These are phyloP conservation scores for Penicillium sp. DNA, from an alignment of 2,329 filamentous ascomycete genomes.

Conservation along the genomic window DNA sequence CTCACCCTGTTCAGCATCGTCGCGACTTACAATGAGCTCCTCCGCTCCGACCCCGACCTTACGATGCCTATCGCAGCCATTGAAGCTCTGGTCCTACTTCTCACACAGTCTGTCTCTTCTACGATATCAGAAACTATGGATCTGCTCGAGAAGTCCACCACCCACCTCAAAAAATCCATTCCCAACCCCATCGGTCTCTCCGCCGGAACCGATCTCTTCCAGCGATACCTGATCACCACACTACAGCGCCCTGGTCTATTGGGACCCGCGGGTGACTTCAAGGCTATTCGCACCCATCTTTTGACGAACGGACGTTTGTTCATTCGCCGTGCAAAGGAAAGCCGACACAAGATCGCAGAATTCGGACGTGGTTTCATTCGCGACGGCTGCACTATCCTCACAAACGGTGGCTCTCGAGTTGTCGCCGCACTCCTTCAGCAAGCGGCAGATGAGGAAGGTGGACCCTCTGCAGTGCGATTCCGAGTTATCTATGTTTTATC, in stretches of 20 bases:
- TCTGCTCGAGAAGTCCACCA: constrained; percentile 74
- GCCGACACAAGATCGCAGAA: constrained; percentile 77
- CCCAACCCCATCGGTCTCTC: constrained; percentile 89
- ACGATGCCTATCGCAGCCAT: constrained; percentile 97
- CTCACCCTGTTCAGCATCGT: constrained; percentile 55
- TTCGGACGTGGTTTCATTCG: constrained; percentile 76
- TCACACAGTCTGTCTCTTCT: constrained; percentile 74
- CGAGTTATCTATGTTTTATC: constrained; percentile 75
- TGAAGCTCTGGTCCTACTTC: constrained; percentile 83
- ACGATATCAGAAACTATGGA: constrained; percentile 95
- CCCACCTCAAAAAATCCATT: constrained; percentile 73
- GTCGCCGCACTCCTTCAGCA: constrained; percentile 75
- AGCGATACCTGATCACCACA: constrained; percentile 83
- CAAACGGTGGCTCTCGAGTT: constrained; percentile 83
- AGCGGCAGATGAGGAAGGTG: constrained; percentile 66
- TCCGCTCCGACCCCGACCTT: constrained; percentile 73
- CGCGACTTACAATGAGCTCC: constrained; percentile 64
- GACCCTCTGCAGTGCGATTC: constrained; percentile 66
- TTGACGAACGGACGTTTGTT: constrained; percentile 85
- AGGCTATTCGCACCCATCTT: constrained; percentile 78
- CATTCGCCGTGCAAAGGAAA: constrained; percentile 81
- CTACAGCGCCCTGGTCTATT: constrained; percentile 57
- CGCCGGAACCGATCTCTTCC: constrained; percentile 93
- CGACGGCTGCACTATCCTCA: constrained; percentile 80
- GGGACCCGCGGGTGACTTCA: constrained; percentile 68